Conservation (phyloP, 2,329 filamentous ascomycete genomes). For the Aspergillus floridensis region DNA sequence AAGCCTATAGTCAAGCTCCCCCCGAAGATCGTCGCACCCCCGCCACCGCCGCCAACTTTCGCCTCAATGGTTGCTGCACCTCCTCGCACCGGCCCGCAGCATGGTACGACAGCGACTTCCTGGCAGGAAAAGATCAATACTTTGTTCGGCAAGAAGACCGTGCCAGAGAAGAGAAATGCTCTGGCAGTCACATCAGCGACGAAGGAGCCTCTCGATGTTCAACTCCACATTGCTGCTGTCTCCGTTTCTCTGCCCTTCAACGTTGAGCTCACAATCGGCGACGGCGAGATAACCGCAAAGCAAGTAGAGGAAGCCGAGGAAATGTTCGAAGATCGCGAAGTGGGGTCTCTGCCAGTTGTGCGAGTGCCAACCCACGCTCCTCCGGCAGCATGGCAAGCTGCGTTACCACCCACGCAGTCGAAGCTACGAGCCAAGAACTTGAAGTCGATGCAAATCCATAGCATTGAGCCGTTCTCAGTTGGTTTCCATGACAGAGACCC, state of each 20-base stretch:
- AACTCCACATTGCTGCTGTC: conserved; percentile 52
- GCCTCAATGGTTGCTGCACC: conserved; percentile 43
- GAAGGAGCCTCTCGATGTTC: conserved; percentile 63
- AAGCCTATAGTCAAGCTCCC: conserved; percentile 80
- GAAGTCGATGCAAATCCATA: conserved; percentile 56
- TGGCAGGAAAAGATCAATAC: conserved; percentile 87
- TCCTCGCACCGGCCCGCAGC: conserved; percentile 35
- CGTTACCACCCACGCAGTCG: conserved; percentile 37
- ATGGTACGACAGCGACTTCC: conserved; percentile 47
- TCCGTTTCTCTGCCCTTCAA: conserved; percentile 67
- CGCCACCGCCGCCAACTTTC: conserved; percentile 47
- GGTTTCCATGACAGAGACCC: conserved; percentile 38
- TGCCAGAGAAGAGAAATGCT: conserved; percentile 51
- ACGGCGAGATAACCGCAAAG: conserved; percentile 56
- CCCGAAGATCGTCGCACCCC: conserved; percentile 51
- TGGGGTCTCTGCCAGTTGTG: conserved; percentile 71
- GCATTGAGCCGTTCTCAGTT: conserved; percentile 46
- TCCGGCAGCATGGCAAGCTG: conserved; percentile 62
- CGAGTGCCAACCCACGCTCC: conserved; percentile 64
- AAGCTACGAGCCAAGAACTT: conserved; percentile 46
- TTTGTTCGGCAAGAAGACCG: conserved; percentile 63
- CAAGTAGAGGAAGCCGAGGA: conserved; percentile 75
- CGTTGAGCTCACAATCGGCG: conserved; percentile 40
- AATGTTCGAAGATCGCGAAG: conserved; percentile 78
- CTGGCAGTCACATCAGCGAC: conserved; percentile 66